Evolutionary conservation across 2,329 filamentous ascomycete species (phyloP).

Genomic region (Escovopsis sp.): DNA sequence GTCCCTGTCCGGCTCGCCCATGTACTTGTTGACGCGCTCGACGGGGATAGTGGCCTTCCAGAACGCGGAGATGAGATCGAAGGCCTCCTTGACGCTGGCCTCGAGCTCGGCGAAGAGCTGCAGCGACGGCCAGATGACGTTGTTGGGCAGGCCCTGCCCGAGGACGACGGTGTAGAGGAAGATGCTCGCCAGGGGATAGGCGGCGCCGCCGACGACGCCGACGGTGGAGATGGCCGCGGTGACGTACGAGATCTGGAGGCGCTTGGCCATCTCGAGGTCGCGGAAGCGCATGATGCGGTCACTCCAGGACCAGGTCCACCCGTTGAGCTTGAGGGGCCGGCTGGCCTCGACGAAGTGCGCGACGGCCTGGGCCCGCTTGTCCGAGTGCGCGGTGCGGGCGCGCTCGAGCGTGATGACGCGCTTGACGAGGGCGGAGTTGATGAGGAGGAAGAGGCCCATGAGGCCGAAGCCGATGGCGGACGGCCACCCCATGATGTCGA

Average conservation of each 20-base stretch:
- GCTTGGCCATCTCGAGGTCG: conserved; percentile 21
- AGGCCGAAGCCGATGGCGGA: conserved; percentile 61
- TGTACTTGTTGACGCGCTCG: conserved; percentile 69
- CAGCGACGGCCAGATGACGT: conserved; percentile 76
- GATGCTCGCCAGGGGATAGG: conserved; percentile 71
- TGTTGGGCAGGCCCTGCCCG: conserved; percentile 53
- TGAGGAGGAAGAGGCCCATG: conserved; percentile 50
- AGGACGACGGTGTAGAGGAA: conserved; percentile 65
- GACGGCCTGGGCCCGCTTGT: conserved; percentile 63
- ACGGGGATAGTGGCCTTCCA: conserved; percentile 76
- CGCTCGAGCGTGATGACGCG: conserved; percentile 54
- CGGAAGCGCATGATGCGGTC: conserved; percentile 22
- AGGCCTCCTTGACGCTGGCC: conserved; percentile 56
- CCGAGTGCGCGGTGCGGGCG: conserved; percentile 57
- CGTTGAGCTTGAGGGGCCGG: conserved; percentile 41
- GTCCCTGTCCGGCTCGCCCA: conserved; percentile 67
- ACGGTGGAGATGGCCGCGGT: conserved; percentile 44
- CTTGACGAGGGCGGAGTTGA: conserved; percentile 55
- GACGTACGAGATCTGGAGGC: conserved; percentile 21
- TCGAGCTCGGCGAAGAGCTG: conserved; percentile 69
- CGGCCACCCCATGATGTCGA: conserved; percentile 67
- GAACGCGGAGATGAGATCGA: conserved; percentile 57
- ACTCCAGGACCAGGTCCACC: conserved; percentile 24
- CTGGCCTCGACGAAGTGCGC: conserved; percentile 80
- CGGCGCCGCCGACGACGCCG: conserved; percentile 54